Evolutionary conservation across 176 grass and related monocot species (phyloP).

Genomic region (Oryza meridionalis): DNA sequence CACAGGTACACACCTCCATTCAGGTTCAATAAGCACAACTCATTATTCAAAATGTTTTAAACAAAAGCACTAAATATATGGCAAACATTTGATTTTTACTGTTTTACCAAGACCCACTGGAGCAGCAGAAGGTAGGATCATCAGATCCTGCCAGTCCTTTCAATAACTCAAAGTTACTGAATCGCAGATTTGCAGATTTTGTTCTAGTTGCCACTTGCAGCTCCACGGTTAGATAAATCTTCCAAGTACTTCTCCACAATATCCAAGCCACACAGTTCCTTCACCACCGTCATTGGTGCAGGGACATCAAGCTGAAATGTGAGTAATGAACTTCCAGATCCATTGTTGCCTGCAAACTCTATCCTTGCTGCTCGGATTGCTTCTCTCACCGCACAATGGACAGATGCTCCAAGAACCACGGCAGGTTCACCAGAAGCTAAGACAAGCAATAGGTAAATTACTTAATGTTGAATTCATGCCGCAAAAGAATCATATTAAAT

Average conservation of each 20-base stretch:
- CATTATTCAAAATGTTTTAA: not conserved
- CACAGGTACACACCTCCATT: not conserved
- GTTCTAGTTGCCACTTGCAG: not conserved
- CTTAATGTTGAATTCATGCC: not conserved
- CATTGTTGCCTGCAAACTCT: conserved; percentile 37
- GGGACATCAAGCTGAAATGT: conserved; percentile 66
- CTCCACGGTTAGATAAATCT: not conserved
- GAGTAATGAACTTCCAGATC: conserved; percentile 1
- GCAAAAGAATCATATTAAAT: not conserved
- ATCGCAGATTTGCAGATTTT: not conserved
- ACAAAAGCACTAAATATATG: not conserved
- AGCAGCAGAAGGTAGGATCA: not conserved
- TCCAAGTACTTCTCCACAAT: conserved; percentile 69
- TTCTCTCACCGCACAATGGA: conserved; percentile 71
- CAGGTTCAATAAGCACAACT: not conserved
- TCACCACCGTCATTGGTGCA: conserved; percentile 74
- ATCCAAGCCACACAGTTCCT: conserved; percentile 73
- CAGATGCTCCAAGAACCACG: conserved; percentile 64
- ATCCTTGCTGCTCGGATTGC: conserved; percentile 56
- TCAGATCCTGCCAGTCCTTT: not conserved
- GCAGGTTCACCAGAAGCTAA: conserved; percentile 79
- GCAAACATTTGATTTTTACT: not conserved
- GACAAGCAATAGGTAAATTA: conserved; percentile 15
- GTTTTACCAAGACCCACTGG: not conserved
- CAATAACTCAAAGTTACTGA: not conserved